phyloP scores from a whole-genome alignment of 352 stramenopile species.

The Globisporangium canariense region DNA sequence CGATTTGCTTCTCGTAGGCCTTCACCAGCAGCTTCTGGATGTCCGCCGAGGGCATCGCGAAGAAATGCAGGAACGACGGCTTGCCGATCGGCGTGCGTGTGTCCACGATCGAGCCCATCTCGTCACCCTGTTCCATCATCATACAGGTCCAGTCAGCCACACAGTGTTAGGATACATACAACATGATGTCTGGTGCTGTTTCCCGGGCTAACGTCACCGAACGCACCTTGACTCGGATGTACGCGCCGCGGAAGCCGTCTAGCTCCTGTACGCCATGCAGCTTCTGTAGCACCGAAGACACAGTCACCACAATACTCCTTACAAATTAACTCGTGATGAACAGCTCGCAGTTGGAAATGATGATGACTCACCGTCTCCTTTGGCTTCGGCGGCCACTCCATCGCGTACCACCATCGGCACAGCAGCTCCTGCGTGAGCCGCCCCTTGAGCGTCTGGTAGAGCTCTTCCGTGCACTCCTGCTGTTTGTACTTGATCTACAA shows the following conservation, averaged over 20 bases:
- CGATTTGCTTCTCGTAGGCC: slow-evolving; percentile 85
- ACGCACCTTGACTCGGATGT: slow-evolving; percentile 75
- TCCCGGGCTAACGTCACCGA: not conserved
- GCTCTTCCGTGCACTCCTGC: slow-evolving; percentile 78
- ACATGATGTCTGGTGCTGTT: no score
- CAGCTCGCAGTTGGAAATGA: not conserved
- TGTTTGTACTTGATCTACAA: slow-evolving; percentile 78
- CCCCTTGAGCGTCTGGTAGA: slow-evolving; percentile 80
- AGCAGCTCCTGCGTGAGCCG: slow-evolving; percentile 71
- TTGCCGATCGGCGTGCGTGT: slow-evolving; percentile 64
- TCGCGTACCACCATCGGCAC: slow-evolving; percentile 85
- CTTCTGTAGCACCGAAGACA: slow-evolving; percentile 30
- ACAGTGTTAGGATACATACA: not conserved
- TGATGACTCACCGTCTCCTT: slow-evolving; percentile 22
- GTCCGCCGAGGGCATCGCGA: slow-evolving; percentile 67
- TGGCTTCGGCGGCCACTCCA: slow-evolving; percentile 64
- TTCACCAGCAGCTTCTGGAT: slow-evolving; percentile 70
- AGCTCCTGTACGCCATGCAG: slow-evolving; percentile 73
- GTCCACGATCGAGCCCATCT: slow-evolving; percentile 84
- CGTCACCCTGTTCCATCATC: slow-evolving; percentile 45
- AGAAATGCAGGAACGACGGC: slow-evolving; percentile 83
- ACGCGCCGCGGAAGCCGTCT: slow-evolving; percentile 74
- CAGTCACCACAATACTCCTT: not conserved
- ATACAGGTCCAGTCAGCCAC: not conserved
- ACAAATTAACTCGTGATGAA: not conserved